Evolutionary conservation across 768 basidiomycete species (phyloP).

Genomic region (Hypsizygus marmoreus): DNA sequence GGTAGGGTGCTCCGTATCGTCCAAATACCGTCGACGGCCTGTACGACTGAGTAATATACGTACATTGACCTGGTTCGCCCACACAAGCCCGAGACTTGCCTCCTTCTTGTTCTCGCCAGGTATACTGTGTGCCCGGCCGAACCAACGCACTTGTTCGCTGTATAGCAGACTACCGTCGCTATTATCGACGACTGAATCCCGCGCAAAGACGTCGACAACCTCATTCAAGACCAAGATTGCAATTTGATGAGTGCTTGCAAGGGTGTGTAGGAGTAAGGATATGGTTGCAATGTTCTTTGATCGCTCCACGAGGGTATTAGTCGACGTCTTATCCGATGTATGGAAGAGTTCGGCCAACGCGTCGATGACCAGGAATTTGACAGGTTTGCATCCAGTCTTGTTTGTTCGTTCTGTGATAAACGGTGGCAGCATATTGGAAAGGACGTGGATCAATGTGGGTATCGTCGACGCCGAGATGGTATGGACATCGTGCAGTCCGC

Average conservation of each 20-base stretch:
- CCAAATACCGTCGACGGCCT: conserved; percentile 59
- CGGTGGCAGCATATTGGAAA: conserved; percentile 54
- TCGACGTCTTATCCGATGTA: conserved; percentile 56
- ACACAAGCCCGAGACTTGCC: conserved; percentile 83
- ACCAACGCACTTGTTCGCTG: conserved; percentile 74
- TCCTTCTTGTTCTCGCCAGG: conserved; percentile 69
- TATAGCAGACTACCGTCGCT: conserved; percentile 53
- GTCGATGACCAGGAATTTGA: conserved; percentile 85
- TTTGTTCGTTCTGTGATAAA: conserved; percentile 42
- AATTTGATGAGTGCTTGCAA: conserved; percentile 64
- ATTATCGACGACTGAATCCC: conserved; percentile 19
- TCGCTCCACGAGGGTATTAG: conserved; percentile 68
- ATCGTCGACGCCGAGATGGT: conserved; percentile 60
- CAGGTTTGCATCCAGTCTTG: conserved; percentile 46
- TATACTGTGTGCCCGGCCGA: conserved; percentile 62
- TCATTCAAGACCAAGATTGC: conserved; percentile 89
- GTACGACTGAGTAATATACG: conserved; percentile 85
- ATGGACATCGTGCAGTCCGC: conserved; percentile 58
- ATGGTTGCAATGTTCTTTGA: conserved; percentile 69
- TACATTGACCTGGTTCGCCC: conserved; percentile 91
- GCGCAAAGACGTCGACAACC: conserved; percentile 76
- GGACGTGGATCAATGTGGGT: conserved; percentile 53
- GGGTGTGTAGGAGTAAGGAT: conserved; percentile 65
- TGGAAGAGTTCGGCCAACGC: conserved; percentile 87
- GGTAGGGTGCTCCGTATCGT: conserved; percentile 27